Evolutionary conservation across 1,139 yeast genomes (phyloP).

Genomic region (Hansenula anomala): DNA sequence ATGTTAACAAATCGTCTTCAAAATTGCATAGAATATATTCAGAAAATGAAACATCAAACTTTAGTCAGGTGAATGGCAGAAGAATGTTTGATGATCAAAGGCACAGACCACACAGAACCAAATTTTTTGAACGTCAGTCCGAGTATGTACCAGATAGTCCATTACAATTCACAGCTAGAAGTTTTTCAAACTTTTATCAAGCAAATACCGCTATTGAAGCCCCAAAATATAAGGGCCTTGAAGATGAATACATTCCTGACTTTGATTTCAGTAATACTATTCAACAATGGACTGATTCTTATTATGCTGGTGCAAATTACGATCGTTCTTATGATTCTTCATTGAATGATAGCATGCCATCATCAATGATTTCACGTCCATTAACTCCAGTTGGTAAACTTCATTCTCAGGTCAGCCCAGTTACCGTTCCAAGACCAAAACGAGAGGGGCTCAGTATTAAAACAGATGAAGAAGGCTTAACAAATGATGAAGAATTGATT

Average conservation of each 20-base stretch:
- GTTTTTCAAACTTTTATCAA: slow-evolving; percentile 1
- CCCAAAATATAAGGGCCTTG: slow-evolving; percentile 37
- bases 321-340: slow-evolving; percentile 11
- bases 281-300: slow-evolving; percentile 23
- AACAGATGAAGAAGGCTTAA: slow-evolving; percentile 1
- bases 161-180: slow-evolving; percentile 1
- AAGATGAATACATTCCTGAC: slow-evolving; percentile 72
- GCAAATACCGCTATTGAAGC: neutral
- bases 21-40: slow-evolving; percentile 37
- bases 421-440: slow-evolving; percentile 16
- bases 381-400: slow-evolving; percentile 15
- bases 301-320: slow-evolving; percentile 4
- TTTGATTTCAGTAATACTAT: slow-evolving; percentile 39
- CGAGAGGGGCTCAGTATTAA: neutral
- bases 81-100: slow-evolving; percentile 45
- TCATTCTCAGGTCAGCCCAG: slow-evolving; percentile 21
- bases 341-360: slow-evolving; percentile 6
- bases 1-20: slow-evolving; percentile 6
- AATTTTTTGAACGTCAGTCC: neutral
- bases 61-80: slow-evolving; percentile 45
- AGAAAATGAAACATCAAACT: slow-evolving; percentile 48
- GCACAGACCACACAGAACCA: slow-evolving; percentile 28
- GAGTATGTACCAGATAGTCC: neutral
- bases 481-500: slow-evolving; percentile 18
- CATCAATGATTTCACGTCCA: slow-evolving; percentile 9